phyloP scores from a whole-genome alignment of 352 stramenopile species.

The Pythium rishiriense region DNA sequence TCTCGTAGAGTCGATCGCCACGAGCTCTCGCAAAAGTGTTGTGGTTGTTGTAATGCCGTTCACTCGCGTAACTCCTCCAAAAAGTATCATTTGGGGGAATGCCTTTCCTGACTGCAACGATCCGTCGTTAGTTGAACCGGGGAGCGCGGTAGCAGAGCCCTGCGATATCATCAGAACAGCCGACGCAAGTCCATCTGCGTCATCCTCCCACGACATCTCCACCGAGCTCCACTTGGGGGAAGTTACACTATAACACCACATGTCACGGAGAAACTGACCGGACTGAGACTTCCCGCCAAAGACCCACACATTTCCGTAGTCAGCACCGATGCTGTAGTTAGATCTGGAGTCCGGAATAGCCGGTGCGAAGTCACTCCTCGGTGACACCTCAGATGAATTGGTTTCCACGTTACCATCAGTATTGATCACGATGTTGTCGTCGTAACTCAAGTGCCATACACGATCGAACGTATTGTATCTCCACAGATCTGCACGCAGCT shows the following conservation, averaged over 20 bases:
- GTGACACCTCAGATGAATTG: constrained; percentile 4
- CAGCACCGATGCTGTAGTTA: constrained; percentile 72
- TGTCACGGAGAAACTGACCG: constrained; percentile 53
- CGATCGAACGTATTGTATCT: constrained; percentile 88
- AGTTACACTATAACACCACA: constrained; percentile 79
- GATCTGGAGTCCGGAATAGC: constrained; percentile 50
- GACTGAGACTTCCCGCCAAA: constrained; percentile 58
- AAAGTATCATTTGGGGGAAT: constrained; percentile 39
- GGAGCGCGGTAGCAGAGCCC: constrained; percentile 53
- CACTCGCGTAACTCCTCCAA: constrained; percentile 37
- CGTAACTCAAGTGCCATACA: constrained; percentile 82
- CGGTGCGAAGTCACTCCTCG: constrained; percentile 45
- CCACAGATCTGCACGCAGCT: constrained; percentile 77
- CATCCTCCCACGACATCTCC: constrained; percentile 49
- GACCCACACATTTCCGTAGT: constrained; percentile 83
- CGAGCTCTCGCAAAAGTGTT: constrained; percentile 39
- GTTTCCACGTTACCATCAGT: constrained; percentile 23
- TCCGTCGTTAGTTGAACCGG: constrained; percentile 31
- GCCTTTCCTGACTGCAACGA: neutral
- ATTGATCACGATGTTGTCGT: constrained; percentile 64
- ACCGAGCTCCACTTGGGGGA: constrained; percentile 65
- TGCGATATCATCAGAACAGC: constrained; percentile 45
- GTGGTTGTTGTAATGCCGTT: constrained; percentile 28
- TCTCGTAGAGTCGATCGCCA: constrained; percentile 31
- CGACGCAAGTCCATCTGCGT: constrained; percentile 45